Base-by-base conservation (phyloP, 257 asterid genomes). In the Plectranthus barbatus region DNA sequence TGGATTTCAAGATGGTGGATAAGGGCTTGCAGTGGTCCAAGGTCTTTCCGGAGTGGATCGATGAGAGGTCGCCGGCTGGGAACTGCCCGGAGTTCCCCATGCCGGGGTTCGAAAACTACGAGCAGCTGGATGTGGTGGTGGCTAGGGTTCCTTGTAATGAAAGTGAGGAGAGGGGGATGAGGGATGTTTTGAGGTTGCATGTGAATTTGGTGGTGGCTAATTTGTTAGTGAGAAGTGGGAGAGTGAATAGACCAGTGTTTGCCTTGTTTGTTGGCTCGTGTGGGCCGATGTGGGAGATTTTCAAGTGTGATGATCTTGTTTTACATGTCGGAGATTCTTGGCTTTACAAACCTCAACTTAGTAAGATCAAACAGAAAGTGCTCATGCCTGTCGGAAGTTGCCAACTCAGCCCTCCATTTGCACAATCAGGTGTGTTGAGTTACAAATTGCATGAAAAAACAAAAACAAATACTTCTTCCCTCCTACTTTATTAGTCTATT, bases 371-470 rank as follows among this genome's bases (percentile, higher is more conserved):
- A 51, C 80, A 83, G 18, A 80, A 77, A 67, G 49, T 82, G 44
- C 67, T 64, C 39, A 85, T 85, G 96, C 97, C 96, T 19, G 80
- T 85, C 1, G 96, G 95, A 33, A 67, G 84, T 51, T 90, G 97
- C 67, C 85, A 79, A 54, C 79, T 82, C 52, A 83, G 76, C 61
- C 80, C 73, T 71, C 81, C 83, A 26, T 68, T 69, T 46, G 37
- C 81, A 29, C 64, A 77, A 66, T 34, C 76, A 47, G 86, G 93
- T 84, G 11, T 71, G 66, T 31, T 31, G 7, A 4, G 5, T 1
- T 1, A 31, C 36, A 31, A 23, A 1, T 31, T 3, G 36, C 36
- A 4, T 31, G 36, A 31, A 31, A n/a, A n/a, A n/a, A n/a, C n/a
- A n/a, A n/a, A n/a, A n/a, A n/a, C n/a, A n/a, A n/a, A n/a, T n/a